Base-by-base conservation (phyloP, 768 basidiomycete species). In the Lactarius vividus region DNA sequence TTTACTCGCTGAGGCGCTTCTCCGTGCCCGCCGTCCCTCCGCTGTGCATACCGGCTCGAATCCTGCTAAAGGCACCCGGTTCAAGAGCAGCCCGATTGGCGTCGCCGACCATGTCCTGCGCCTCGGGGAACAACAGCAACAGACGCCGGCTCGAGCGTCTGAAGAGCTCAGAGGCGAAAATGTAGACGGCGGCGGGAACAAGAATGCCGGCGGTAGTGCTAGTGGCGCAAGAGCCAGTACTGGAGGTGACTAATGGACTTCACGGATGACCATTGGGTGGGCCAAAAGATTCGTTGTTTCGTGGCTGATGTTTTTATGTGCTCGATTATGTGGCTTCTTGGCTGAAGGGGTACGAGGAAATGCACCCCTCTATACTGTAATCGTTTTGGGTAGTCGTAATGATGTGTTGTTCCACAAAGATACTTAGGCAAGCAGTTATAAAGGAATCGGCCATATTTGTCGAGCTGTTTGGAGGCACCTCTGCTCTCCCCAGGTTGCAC, bases 81-180 rank as follows among this genome's bases (percentile, higher is more conserved):
- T 90, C 77, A 91, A 91, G 84, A 91, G 89, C 72, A 90, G 84
- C 72, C 89, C 88, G 37, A 76, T 89, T 37, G 80, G 82, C 29
- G 78, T 83, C 39, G 82, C 85, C 16, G 84, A 84, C 72, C 76
- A 79, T 71, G 75, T 85, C 35, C 80, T 78, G 62, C 56, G 54
- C 62, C 68, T 26, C 49, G 67, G 54, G 35, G 52, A 57, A 31
- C 66, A 68, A 20, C 55, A 58, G 18, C 65, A 57, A 29, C 67
- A 63, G 66, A 73, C 73, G 35, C 63, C 67, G 35, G 23, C 4
- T 3, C 64, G 35, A 53, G 31, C 10, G 26, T 15, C 54, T 16
- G 54, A 55, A 23, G 54, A 61, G 4, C 26, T 31, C 35, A 49
- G 49, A 44, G 26, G 16, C 28, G 42, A 56, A 8, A 23, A 56